These are phyloP conservation scores for Triticum dicoccoides DNA, from an alignment of 176 grass and related monocot species.

Conservation along the genomic window DNA sequence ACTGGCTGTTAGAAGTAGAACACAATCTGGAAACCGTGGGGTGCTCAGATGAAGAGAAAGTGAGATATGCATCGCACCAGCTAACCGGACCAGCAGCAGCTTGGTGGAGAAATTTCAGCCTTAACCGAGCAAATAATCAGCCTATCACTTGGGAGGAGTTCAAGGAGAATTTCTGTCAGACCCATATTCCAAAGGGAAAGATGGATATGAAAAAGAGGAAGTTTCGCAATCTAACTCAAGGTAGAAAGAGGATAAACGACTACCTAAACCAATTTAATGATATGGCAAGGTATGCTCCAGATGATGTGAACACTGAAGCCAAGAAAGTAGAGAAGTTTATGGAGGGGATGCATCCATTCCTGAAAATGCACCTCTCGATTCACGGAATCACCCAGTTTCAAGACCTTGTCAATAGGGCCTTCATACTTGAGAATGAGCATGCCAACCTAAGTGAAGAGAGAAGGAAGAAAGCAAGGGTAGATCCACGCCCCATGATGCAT, in stretches of 20 bases:
- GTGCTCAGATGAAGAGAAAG: not conserved
- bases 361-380: not conserved
- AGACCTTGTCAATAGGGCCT: not conserved
- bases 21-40: not conserved
- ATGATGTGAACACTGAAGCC: not conserved
- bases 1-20: not conserved
- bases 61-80: not conserved
- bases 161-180: not conserved
- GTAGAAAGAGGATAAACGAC: not conserved
- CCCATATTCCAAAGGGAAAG: not conserved
- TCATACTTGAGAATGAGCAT: no score
- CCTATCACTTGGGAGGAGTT: not conserved
- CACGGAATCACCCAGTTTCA: not conserved
- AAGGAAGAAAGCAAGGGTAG: no score
- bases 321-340: not conserved
- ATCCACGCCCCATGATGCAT: no score
- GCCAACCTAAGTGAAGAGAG: no score
- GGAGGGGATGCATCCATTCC: not conserved
- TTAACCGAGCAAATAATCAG: not conserved
- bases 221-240: not conserved
- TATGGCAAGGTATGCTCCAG: not conserved
- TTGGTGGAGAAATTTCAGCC: not conserved
- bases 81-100: not conserved
- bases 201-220: not conserved
- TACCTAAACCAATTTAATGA: not conserved